Evolutionary conservation across 257 asterid species (phyloP).

Genomic region (Leonotis leonurus): DNA sequence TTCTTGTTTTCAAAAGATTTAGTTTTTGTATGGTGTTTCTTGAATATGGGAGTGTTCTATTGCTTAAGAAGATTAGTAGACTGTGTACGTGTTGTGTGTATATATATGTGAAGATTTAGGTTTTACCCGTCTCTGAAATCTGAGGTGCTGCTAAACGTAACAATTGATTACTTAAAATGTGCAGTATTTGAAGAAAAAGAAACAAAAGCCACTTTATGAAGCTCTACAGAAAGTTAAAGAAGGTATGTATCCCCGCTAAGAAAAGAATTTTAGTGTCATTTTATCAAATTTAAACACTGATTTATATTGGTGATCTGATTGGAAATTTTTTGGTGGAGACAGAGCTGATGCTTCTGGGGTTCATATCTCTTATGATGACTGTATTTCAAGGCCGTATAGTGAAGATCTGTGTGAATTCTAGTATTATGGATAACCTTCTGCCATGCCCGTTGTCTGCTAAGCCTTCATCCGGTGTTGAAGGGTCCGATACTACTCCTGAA

Average conservation of each 20-base stretch:
- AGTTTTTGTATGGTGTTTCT: neutral
- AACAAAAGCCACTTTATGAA: slow-evolving; percentile 68
- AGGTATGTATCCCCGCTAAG: slow-evolving; percentile 30
- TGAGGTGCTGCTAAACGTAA: slow-evolving; percentile 14
- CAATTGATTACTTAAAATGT: slow-evolving; percentile 10
- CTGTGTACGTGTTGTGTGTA: too few species aligned
- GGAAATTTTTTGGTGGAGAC: slow-evolving; percentile 12
- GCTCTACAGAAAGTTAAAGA: slow-evolving; percentile 75
- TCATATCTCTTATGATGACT: slow-evolving; percentile 66
- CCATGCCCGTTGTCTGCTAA: slow-evolving; percentile 42
- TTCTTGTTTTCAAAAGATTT: neutral
- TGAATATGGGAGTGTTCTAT: too few species aligned
- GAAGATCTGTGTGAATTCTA: slow-evolving; percentile 43
- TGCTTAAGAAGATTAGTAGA: neutral
- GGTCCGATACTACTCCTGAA: slow-evolving; percentile 15
- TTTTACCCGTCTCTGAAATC: slow-evolving; percentile 7
- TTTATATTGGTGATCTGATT: slow-evolving; percentile 19
- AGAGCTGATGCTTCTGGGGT: slow-evolving; percentile 83
- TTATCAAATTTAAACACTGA: neutral
- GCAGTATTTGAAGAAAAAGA: slow-evolving; percentile 64
- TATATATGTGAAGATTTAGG: neutral
- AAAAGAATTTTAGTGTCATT: neutral
- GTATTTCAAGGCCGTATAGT: slow-evolving; percentile 58
- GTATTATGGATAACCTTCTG: slow-evolving; percentile 35
- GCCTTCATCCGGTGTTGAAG: slow-evolving; percentile 18